Conservation (phyloP, 2,329 filamentous ascomycete species). For the Xylogone sp. region DNA sequence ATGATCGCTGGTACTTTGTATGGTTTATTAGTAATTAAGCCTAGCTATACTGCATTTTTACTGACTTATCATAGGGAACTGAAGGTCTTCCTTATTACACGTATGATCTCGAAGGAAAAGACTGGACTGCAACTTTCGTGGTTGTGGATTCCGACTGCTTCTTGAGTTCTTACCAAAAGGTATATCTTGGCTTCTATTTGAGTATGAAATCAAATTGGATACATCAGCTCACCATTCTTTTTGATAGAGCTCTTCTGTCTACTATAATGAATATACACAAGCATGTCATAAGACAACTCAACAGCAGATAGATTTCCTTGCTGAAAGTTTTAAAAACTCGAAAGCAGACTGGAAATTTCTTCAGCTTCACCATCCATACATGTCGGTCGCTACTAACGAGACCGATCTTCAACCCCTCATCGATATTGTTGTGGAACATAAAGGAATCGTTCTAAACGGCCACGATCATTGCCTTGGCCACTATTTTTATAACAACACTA, state of each 20-base stretch:
- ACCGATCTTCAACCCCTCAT: slow-evolving; percentile 21
- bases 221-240: neutral
- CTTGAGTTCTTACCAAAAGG: slow-evolving; percentile 17
- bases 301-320: slow-evolving; percentile 18
- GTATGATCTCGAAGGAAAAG: slow-evolving; percentile 9
- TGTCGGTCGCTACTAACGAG: slow-evolving; percentile 14
- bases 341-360: slow-evolving; percentile 23
- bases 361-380: slow-evolving; percentile 20
- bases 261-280: slow-evolving; percentile 17
- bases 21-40: slow-evolving; percentile 12
- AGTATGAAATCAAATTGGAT: neutral
- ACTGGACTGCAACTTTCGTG: slow-evolving; percentile 23
- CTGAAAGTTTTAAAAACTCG: slow-evolving; percentile 16
- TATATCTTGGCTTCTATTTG: neutral
- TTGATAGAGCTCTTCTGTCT: slow-evolving; percentile 14
- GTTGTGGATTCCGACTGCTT: slow-evolving; percentile 24
- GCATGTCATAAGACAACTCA: slow-evolving; percentile 19
- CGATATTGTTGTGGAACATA: slow-evolving; percentile 12
- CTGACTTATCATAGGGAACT: slow-evolving; percentile 3
- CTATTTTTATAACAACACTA: slow-evolving; percentile 18
- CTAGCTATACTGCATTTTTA: too few species aligned
- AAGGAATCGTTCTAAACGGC: slow-evolving; percentile 21
- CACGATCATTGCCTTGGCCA: slow-evolving; percentile 25
- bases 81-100: slow-evolving; percentile 11
- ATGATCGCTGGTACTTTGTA: slow-evolving; percentile 24